Conservation (phyloP, 1,284 basidiomycete genomes). For the Cutaneotrichosporon cyanovorans region DNA sequence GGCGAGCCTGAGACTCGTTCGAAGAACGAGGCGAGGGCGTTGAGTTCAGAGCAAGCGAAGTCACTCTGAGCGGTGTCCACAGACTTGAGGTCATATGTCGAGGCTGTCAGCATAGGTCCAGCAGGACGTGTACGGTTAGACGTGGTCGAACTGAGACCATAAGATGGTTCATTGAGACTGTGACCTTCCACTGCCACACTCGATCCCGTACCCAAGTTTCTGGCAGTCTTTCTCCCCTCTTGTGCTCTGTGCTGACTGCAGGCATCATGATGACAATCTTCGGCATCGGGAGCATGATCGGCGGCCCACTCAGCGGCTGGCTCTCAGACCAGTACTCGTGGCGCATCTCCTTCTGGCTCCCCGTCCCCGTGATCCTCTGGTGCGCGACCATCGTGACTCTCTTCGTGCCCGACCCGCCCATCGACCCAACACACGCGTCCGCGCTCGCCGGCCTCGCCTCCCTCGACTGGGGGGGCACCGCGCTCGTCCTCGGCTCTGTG, state of each 20-base stretch:
- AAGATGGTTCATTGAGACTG: too few relatives aligned
- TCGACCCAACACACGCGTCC: conserved; percentile 30
- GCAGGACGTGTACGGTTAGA: too few relatives aligned
- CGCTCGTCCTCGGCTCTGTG: conserved; percentile 60
- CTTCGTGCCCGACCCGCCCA: conserved; percentile 35
- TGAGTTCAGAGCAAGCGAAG: too few relatives aligned
- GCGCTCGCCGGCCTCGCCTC: conserved; percentile 27
- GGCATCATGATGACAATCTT: conserved; percentile 45
- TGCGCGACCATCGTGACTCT: conserved; percentile 27
- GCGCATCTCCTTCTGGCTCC: conserved; percentile 40
- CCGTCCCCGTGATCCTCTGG: conserved; percentile 32
- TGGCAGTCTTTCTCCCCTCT: too few relatives aligned
- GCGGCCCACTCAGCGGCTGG: conserved; percentile 41
- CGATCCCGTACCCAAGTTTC: too few relatives aligned
- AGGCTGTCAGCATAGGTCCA: too few relatives aligned
- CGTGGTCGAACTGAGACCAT: too few relatives aligned
- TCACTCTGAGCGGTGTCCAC: too few relatives aligned
- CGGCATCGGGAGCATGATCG: conserved; percentile 37
- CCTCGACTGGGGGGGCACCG: conserved; percentile 38
- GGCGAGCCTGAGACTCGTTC: too few relatives aligned
- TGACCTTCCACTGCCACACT: too few relatives aligned
- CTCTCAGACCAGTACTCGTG: conserved; percentile 40
- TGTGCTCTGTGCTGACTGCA: conserved; percentile 6
- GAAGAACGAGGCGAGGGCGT: too few relatives aligned
- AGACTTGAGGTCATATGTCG: too few relatives aligned